Percentiles rank a stretch among this genome's conserved stretches.
These are phyloP conservation scores for Fusarium nanum DNA, from an alignment of 2,329 filamentous ascomycete species.

Conservation along the genomic window DNA sequence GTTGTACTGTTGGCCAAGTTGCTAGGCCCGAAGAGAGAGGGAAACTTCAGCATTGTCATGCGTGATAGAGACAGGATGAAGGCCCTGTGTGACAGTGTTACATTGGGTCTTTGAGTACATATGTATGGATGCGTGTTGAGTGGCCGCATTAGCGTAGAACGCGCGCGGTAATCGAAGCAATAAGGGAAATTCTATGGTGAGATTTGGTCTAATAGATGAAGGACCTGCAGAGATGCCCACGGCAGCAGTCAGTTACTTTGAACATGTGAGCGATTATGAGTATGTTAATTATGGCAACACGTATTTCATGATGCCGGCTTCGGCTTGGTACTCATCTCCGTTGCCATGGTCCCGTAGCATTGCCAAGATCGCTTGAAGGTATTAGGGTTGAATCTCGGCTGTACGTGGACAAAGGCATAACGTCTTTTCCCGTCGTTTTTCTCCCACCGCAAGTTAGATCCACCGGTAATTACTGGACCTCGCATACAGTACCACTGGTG, in stretches of 20 bases:
- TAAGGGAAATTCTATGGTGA: conserved; percentile 33
- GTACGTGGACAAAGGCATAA: conserved; percentile 28
- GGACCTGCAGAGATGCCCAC: neutral
- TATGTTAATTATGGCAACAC: neutral
- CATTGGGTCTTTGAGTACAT: neutral
- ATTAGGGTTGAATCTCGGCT: conserved; percentile 34
- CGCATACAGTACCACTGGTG: conserved; percentile 23
- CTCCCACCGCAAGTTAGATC: conserved; percentile 35
- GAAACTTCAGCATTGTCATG: neutral
- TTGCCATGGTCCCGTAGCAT: neutral
- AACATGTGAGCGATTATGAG: conserved; percentile 11
- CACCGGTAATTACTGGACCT: conserved; percentile 34
- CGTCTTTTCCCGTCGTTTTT: conserved; percentile 3
- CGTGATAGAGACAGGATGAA: conserved; percentile 22
- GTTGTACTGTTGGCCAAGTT: conserved; percentile 4
- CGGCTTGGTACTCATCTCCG: conserved; percentile 22
- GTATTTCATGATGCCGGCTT: neutral
- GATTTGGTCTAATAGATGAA: conserved; percentile 7
- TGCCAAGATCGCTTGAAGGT: conserved; percentile 39
- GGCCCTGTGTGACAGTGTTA: neutral
- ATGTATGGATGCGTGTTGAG: conserved; percentile 37
- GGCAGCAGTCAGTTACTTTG: neutral
- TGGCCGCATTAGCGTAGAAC: conserved; percentile 46
- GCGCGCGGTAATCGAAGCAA: conserved; percentile 22
- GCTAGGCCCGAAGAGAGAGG: conserved; percentile 9